A percentile compares a stretch with the other conserved stretches of the same genome.
Evolutionary conservation across 768 basidiomycete genomes (phyloP).

Genomic region (Boletus vinaceobasis): DNA sequence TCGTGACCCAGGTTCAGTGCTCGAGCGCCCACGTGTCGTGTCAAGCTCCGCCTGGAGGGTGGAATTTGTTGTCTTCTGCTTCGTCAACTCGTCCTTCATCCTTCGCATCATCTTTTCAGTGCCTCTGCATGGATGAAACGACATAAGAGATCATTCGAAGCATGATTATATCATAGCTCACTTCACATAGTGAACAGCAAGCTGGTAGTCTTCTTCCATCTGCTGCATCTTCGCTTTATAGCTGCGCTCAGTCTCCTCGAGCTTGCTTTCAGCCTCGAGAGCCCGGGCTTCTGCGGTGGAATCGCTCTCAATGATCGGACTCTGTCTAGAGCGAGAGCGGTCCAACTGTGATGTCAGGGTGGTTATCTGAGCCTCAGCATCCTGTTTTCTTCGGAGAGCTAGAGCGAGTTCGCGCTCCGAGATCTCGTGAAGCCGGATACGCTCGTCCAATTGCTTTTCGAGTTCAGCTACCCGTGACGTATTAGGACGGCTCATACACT

Average conservation of each 20-base stretch:
- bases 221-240: slow-evolving; percentile 81
- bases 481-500: slow-evolving; percentile 35
- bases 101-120: slow-evolving; percentile 97
- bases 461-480: slow-evolving; percentile 63
- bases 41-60: slow-evolving; percentile 85
- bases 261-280: slow-evolving; percentile 69
- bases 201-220: slow-evolving; percentile 93
- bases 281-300: slow-evolving; percentile 45
- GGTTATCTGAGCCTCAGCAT: slow-evolving; percentile 68
- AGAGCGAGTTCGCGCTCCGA: slow-evolving; percentile 74
- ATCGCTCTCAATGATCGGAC: slow-evolving; percentile 42
- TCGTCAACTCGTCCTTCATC: slow-evolving; percentile 92
- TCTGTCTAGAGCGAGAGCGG: slow-evolving; percentile 54
- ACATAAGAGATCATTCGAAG: slow-evolving; percentile 14
- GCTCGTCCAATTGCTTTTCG: slow-evolving; percentile 74
- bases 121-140: slow-evolving; percentile 50
- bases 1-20: slow-evolving; percentile 47
- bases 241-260: slow-evolving; percentile 72
- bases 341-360: slow-evolving; percentile 67
- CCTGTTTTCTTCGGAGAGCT: slow-evolving; percentile 62
- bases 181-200: slow-evolving; percentile 98
- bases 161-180: slow-evolving; percentile 39
- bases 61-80: slow-evolving; percentile 80
- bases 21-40: slow-evolving; percentile 55
- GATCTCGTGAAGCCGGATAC: slow-evolving; percentile 65